A percentile compares a stretch with the other conserved stretches of the same genome.
phyloP scores from a whole-genome alignment of 2,329 filamentous ascomycete species.

The Alternaria incomplexa region DNA sequence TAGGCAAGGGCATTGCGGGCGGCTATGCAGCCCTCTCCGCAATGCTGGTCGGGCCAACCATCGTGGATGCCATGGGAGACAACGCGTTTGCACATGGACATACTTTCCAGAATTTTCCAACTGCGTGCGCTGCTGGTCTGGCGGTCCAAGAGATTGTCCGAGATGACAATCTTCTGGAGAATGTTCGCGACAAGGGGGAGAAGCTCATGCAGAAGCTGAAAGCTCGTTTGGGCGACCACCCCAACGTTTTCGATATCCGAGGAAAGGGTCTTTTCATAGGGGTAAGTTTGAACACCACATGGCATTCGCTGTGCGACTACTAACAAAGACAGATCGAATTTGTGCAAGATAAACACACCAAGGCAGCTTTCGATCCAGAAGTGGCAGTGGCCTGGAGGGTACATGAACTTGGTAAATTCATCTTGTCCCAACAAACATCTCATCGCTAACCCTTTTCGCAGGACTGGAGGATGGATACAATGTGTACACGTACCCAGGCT shows the following conservation, averaged over 20 bases:
- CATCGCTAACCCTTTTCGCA: conserved; percentile 24
- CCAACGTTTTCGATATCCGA: conserved; percentile 65
- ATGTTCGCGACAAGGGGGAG: conserved; percentile 62
- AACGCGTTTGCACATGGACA: conserved; percentile 65
- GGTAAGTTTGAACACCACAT: conserved; percentile 47
- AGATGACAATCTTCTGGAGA: conserved; percentile 63
- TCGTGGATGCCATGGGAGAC: conserved; percentile 57
- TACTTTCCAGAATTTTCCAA: conserved; percentile 68
- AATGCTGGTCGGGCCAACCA: conserved; percentile 60
- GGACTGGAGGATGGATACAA: conserved; percentile 53
- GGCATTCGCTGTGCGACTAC: neutral
- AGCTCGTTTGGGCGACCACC: conserved; percentile 51
- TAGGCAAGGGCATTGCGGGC: conserved; percentile 70
- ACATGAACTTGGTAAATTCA: conserved; percentile 56
- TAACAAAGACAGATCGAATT: conserved; percentile 60
- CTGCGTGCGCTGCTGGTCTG: conserved; percentile 66
- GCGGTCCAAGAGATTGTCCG: conserved; percentile 67
- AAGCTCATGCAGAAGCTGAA: conserved; percentile 55
- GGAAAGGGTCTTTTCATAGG: conserved; percentile 66
- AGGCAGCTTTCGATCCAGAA: conserved; percentile 59
- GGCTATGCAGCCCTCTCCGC: conserved; percentile 69
- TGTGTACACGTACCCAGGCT: conserved; percentile 69
- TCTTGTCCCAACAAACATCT: neutral
- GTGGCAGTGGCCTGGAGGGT: conserved; percentile 56
- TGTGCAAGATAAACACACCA: conserved; percentile 61